A percentile compares a stretch with the other conserved stretches of the same genome.
phyloP scores from a whole-genome alignment of 176 grass and related monocot species.

The Aegilops bicornis region DNA sequence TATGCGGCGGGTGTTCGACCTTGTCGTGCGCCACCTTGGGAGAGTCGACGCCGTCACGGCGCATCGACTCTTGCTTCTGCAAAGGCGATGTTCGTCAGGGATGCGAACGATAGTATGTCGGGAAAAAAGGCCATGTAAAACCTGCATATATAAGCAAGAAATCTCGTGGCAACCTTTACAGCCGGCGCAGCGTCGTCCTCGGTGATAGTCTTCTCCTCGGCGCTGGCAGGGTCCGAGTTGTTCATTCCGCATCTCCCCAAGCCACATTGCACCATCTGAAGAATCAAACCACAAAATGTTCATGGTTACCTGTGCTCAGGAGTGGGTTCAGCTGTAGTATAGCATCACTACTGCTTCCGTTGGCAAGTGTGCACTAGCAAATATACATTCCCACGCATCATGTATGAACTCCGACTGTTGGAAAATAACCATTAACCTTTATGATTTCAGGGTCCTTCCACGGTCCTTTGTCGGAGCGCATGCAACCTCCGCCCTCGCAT shows the following conservation, averaged over 20 bases:
- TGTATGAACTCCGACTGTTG: neutral
- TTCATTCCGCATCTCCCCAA: slow-evolving; percentile 67
- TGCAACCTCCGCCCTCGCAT: slow-evolving; percentile 88
- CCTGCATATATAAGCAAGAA: neutral
- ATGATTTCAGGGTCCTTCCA: slow-evolving; percentile 96
- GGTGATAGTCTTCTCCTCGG: slow-evolving; percentile 78
- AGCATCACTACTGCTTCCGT: neutral
- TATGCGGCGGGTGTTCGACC: slow-evolving; percentile 60
- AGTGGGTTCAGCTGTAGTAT: neutral
- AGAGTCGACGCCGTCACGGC: slow-evolving; percentile 16
- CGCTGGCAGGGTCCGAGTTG: slow-evolving; percentile 25
- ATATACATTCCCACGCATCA: neutral
- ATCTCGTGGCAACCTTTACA: slow-evolving; percentile 40
- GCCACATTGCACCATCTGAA: slow-evolving; percentile 91
- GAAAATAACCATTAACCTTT: slow-evolving; percentile 61
- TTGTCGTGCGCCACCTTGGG: slow-evolving; percentile 45
- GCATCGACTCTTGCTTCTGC: slow-evolving; percentile 64
- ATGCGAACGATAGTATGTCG: neutral
- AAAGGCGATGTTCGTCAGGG: neutral
- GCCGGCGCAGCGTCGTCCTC: slow-evolving; percentile 62
- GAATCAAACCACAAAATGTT: slow-evolving; percentile 1
- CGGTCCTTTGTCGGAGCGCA: slow-evolving; percentile 92
- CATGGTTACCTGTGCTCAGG: neutral
- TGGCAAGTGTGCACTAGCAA: neutral
- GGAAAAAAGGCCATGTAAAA: neutral